A percentile compares a stretch with the other conserved stretches of the same genome.
Conservation (phyloP, 2,329 filamentous ascomycete species). For the Talaromyces piceae region DNA sequence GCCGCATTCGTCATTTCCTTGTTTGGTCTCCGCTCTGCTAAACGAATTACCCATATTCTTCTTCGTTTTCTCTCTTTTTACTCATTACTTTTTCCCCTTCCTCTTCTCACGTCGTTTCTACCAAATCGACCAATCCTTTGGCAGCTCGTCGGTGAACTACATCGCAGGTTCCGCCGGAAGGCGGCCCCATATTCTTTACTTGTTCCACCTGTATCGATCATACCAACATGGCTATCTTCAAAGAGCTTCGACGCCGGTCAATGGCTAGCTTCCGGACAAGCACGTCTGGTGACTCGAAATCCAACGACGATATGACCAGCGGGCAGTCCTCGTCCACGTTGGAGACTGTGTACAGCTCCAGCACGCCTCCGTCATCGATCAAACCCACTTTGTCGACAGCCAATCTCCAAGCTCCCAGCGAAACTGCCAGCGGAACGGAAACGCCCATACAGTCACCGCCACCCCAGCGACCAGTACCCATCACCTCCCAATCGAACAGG, state of each 20-base stretch:
- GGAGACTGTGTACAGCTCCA: constrained; percentile 48
- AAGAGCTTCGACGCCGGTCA: constrained; percentile 68
- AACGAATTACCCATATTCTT: neutral
- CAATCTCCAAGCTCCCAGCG: constrained; percentile 45
- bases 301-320: constrained; percentile 54
- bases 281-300: constrained; percentile 33
- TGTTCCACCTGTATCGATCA: neutral
- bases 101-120: neutral
- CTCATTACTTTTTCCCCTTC: neutral
- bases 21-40: too few species aligned
- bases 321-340: constrained; percentile 57
- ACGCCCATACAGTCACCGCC: constrained; percentile 34
- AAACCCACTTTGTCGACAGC: constrained; percentile 59
- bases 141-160: neutral
- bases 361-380: constrained; percentile 65
- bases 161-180: constrained; percentile 1
- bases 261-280: constrained; percentile 64
- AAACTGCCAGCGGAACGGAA: constrained; percentile 29
- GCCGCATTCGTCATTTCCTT: neutral
- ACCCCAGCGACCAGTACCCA: constrained; percentile 40
- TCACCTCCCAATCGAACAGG: constrained; percentile 31
- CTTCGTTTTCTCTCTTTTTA: neutral
- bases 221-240: constrained; percentile 55
- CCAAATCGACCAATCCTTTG: neutral
- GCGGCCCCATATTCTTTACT: constrained; percentile 5